Evolutionary conservation across 805 yeast genomes (phyloP), one percentile per base, ranked within the genome.

Genomic region (Starmera caribaea): DNA sequence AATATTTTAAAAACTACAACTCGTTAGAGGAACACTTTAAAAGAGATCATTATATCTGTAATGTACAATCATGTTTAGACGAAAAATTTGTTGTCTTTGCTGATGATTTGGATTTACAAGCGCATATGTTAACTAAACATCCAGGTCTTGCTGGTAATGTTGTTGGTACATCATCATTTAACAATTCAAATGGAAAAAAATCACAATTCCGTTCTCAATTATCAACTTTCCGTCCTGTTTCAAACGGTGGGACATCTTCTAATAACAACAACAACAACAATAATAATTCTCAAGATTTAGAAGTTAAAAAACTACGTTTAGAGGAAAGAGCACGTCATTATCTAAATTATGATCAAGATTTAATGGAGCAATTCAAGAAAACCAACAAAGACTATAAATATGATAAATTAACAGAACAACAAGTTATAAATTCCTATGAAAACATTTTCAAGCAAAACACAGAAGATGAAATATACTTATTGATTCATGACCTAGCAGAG

Each of bases 11-110:
- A 47, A 73, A 89, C 58, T 90, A 90, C 55, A 81, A 81, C 35
- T 67, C 76, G 32, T 66, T 92, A 40, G 82, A 77, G 49, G 64
- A 66, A 13, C 99, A 92, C 65, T 92, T 92, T 60, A 68, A 65
- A 48, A 58, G 54, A 4, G 76, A 71, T 33, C 99, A 92, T 59
- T 86, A 67, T 58, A 76, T 78, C 13, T 92, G 99, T 62, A 68
- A 72, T 28, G 81, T 83, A 15, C 84, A 75, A 36, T 53, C 72
- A 11, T 92, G 99, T 62, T 60, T 89, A 36, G 97, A 89, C 41
- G 79, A 83, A 58, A 84, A 85, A 56, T 90, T 92, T 62, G 92
- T 92, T 16, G 98, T 90, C 1, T 92, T 92, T 56, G 73, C 80
- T 16, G 90, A 87, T 45, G 92, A 84, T 39, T 60, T 88, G 40